These are phyloP conservation scores for Planoprotostelium fungivorum DNA, from an alignment of 78 protist species.

Conservation along the genomic window DNA sequence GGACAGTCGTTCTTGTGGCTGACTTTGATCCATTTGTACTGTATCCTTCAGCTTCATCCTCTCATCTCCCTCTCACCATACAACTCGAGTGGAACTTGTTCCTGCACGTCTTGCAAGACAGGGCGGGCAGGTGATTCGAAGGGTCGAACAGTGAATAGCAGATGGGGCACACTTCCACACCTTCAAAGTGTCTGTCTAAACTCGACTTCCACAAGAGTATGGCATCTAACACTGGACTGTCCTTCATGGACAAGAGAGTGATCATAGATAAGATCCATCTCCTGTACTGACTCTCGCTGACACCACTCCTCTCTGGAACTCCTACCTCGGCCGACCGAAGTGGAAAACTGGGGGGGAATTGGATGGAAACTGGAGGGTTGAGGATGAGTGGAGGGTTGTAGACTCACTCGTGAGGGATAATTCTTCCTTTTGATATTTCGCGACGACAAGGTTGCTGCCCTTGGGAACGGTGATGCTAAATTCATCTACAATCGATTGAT, in stretches of 20 bases:
- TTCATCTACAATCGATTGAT: background rate
- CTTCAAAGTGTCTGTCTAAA: slow-evolving; percentile 72
- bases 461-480: slow-evolving; percentile 19
- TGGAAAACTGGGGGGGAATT: slow-evolving; percentile 50
- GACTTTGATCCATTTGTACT: background rate
- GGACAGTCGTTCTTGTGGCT: slow-evolving; percentile 2
- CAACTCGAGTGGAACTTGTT: slow-evolving; percentile 80
- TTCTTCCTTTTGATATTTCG: slow-evolving; percentile 53
- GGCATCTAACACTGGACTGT: slow-evolving; percentile 71
- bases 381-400: background rate
- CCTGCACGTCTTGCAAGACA: slow-evolving; percentile 63
- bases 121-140: slow-evolving; percentile 50
- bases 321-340: slow-evolving; percentile 35
- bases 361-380: slow-evolving; percentile 27
- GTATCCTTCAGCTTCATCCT: too few species aligned
- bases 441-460: slow-evolving; percentile 21
- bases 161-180: slow-evolving; percentile 84
- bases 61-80: slow-evolving; percentile 27
- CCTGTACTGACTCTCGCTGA: slow-evolving; percentile 62
- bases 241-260: slow-evolving; percentile 57
- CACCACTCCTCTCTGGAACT: slow-evolving; percentile 62
- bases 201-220: slow-evolving; percentile 56
- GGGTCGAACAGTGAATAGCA: slow-evolving; percentile 71
- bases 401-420: slow-evolving; percentile 20
- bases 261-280: slow-evolving; percentile 70